Evolutionary conservation across 139 green algal species (phyloP), one percentile per base, ranked within the genome.

Genomic region (Chlorella sp.): DNA sequence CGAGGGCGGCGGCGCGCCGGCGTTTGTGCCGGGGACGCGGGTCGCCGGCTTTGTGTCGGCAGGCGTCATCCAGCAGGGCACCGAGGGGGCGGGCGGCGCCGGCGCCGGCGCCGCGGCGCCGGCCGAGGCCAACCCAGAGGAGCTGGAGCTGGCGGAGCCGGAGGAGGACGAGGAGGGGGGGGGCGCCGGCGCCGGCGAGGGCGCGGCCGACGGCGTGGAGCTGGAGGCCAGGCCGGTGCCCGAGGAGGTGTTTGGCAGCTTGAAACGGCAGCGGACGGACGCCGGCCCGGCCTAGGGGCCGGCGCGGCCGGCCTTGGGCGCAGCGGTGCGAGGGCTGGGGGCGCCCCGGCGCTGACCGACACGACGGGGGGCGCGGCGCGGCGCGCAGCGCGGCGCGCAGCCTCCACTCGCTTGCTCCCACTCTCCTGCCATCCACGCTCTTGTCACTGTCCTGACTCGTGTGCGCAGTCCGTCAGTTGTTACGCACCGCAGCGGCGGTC

Each of bases 141-240:
- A 98, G 42, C 96, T 98, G 27, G 94, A 98, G 21, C 31, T 98
- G 25, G 92, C 82, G 8, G 87, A 87, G 5, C 88, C 75, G 25
- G 81, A 60, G 1, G 86, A 83, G 8, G 84, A 56, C 17, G 79
- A 73, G 27, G 81, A 82, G 23, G 87, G 78, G 25, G 88, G 81
- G 48, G 88, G 65, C 5, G 76, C 72, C 6, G 73, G 36, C 0
- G 89, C 86, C 27, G 90, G 70, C 6, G 79, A 56, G 1, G 83
- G 83, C 1, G 86, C 61, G 1, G 41, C 35, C 27, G 83, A 60
- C 5, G 86, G 82, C n/a, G 73, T 90, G 36, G 82, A 91, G 35
- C 41, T 98, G 59, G 61, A 86, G 63, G 66, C 91, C 67, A 94
- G 93, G 74, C 77, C 86, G 14, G 92, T 98, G 41, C 95, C 95